phyloP scores from a whole-genome alignment of 305 asterid genomes.

The Nicotiana rustica region DNA sequence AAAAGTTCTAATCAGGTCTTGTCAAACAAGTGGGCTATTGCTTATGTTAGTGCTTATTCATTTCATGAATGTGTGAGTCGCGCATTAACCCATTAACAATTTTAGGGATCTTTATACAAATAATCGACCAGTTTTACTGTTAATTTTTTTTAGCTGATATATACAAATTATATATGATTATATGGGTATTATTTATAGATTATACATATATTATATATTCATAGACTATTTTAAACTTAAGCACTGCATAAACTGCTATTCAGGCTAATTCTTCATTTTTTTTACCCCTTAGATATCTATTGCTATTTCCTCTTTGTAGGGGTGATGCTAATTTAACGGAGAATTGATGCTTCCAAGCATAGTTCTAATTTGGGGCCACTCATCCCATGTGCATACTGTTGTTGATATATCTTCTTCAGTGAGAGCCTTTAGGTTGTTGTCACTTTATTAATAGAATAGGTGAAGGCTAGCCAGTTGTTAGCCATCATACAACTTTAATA shows the following conservation, averaged over 20 bases:
- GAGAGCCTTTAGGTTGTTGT: slow-evolving; percentile 37
- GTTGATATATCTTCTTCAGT: slow-evolving; percentile 40
- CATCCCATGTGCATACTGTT: slow-evolving; percentile 51
- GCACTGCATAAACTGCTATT: too few species aligned
- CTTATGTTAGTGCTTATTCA: slow-evolving; percentile 40
- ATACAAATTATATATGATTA: too few species aligned
- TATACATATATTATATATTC: too few species aligned
- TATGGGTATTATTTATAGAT: too few species aligned
- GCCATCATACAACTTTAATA: slow-evolving; percentile 37
- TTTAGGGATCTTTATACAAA: too few species aligned
- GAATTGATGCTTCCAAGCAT: neutral
- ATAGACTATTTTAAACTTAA: too few species aligned
- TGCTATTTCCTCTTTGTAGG: slow-evolving; percentile 9
- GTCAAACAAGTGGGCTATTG: slow-evolving; percentile 38
- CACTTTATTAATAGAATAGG: slow-evolving; percentile 40
- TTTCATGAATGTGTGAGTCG: slow-evolving; percentile 43
- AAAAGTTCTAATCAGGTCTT: slow-evolving; percentile 32
- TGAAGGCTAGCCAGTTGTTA: slow-evolving; percentile 49
- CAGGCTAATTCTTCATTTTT: too few species aligned
- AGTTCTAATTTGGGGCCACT: slow-evolving; percentile 31
- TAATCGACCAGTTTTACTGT: too few species aligned
- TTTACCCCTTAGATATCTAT: neutral
- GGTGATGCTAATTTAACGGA: neutral
- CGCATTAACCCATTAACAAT: slow-evolving; percentile 22
- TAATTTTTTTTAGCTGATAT: too few species aligned